These are phyloP conservation scores for Bacidia rubella DNA, from an alignment of 495 filamentous ascomycete species.

Conservation along the genomic window DNA sequence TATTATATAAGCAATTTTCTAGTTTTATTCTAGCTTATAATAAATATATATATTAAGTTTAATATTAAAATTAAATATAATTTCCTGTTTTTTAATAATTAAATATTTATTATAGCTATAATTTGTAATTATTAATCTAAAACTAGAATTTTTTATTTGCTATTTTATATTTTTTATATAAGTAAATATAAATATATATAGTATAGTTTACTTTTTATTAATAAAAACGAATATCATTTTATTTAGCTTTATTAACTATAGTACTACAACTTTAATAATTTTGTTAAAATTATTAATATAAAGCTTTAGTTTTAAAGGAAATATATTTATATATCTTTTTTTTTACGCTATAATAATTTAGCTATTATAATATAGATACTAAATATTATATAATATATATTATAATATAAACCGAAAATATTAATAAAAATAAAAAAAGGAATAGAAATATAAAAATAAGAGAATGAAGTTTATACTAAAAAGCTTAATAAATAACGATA, in stretches of 20 bases:
- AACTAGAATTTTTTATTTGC: not conserved
- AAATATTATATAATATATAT: constrained; percentile 4
- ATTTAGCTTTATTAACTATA: constrained; percentile 1
- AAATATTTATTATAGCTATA: constrained; percentile 2
- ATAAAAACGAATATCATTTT: not conserved
- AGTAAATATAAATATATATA: constrained; percentile 1
- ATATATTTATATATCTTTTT: not conserved
- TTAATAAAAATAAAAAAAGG: constrained; percentile 1
- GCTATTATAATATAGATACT: constrained; percentile 5
- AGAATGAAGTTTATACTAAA: not conserved
- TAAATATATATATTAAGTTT: not conserved
- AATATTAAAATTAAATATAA: not conserved
- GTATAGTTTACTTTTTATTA: not conserved
- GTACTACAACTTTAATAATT: not conserved
- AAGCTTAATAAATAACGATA: not conserved
- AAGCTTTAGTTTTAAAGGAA: not conserved
- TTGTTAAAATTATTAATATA: not conserved
- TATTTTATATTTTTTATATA: constrained; percentile 6
- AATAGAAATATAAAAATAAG: not conserved
- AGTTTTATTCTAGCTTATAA: constrained; percentile 1
- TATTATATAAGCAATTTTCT: not conserved
- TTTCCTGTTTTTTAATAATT: constrained; percentile 1
- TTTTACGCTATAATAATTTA: not conserved
- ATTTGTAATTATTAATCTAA: not conserved
- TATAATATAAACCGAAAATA: constrained; percentile 2